Evolutionary conservation across 2,329 filamentous ascomycete genomes (phyloP), one percentile per base, ranked within the genome.

Genomic region (Claviceps sp.): DNA sequence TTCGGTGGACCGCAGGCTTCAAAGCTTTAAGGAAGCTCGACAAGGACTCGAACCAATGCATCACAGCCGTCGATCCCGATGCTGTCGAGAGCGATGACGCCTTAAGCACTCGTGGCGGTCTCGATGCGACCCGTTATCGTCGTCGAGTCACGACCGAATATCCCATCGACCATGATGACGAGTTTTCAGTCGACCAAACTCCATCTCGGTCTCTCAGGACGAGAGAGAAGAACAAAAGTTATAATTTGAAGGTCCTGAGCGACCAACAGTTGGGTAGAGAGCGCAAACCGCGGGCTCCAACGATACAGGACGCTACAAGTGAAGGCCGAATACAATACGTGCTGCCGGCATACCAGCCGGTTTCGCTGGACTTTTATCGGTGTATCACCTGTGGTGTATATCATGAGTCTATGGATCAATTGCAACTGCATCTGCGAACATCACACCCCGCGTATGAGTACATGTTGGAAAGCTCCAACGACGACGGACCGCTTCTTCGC

Each of bases 181-280:
- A 71, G 8, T 55, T 60, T 6, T 70, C 73, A 22, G 72, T 72
- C 26, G 73, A 76, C 18, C 65, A 69, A 14, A 79, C 76, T 2
- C 76, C 76, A 0, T 76, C 70, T 50, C 71, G 77, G 53, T 73
- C 74, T 1, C 63, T 78, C 18, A 71, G 77, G 44, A 65, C 67
- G 16, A 71, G 77, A 50, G 70, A 64, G 18, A 67, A 67, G 43
- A 72, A 71, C 52, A 74, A 75, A 54, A 70, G 72, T 22, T 83
- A 83, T 60, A 83, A 83, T 56, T 63, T 82, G 40, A 82, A 80
- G 60, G 67, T 74, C 13, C 65, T 82, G 16, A 81, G 74, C 61
- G 76, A 78, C 57, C 75, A 77, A 57, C 76, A 77, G 5, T 71
- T 77, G 50, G 77, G 78, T 4, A 76, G 70, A 57, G 72, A 74